Base-by-base conservation (phyloP, 345 rosid species). In the Gossypium australe region DNA sequence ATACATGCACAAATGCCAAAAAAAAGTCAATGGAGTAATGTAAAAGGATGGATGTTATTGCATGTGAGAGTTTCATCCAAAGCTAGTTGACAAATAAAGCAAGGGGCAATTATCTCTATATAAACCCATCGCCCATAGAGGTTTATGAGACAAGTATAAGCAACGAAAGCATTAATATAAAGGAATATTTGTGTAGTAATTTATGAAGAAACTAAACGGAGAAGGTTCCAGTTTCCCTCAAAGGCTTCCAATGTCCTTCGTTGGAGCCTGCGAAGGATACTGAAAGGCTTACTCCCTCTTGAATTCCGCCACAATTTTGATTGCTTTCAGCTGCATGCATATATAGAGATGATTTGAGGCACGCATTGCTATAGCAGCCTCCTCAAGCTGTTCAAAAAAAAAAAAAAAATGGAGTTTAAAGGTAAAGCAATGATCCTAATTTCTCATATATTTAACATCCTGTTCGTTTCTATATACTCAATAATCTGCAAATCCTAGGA, bases 191-290 rank as follows among this genome's bases (percentile, higher is more conserved):
- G 47, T 62, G 0, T 25, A 64, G 69, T 41, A n/a, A 10, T 3
- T 62, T 38, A 9, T 18, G 22, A 72, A 44, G 49, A 29, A 44
- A 61, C 18, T 34, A 34, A 34, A 34, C 38, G 78, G 81, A 63
- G 74, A 73, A 75, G 74, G 49, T 49, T 45, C 57, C 78, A 69
- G 71, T 22, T 43, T 62, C 76, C 81, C 85, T 83, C 78, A 80
- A 80, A 75, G 81, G 83, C 81, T 78, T 80, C 83, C 83, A 78
- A 70, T 75, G 34, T 57, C 62, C 52, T 4, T 64, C 24, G 48
- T 73, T 75, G 78, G 44, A 63, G 57, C 78, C 76, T 9, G 63
- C 25, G 78, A 64, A 63, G 76, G 56, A 12, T 11, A n/a, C 61
- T 44, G 77, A 67, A 67, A 59, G 49, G 51, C 75, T 67, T 71